Evolutionary conservation across 2,329 filamentous ascomycete genomes (phyloP).

Genomic region (Leptographium wingfieldii): DNA sequence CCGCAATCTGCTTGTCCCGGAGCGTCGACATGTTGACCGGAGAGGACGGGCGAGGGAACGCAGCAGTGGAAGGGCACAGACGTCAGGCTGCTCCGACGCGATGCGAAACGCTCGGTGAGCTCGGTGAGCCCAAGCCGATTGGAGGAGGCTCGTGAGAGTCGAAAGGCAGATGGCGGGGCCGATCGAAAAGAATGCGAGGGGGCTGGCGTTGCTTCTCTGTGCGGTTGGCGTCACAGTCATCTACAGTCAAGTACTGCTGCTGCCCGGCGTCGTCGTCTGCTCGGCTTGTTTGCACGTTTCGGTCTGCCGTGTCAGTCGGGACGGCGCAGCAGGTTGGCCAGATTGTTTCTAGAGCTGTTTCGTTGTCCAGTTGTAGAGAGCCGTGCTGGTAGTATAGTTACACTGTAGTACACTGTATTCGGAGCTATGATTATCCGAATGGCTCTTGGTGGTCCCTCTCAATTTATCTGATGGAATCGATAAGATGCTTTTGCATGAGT

Average conservation of each 20-base stretch:
- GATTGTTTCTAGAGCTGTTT: neutral
- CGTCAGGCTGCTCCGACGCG: neutral
- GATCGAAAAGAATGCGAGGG: neutral
- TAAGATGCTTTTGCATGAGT: neutral
- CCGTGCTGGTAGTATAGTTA: neutral
- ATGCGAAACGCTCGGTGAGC: neutral
- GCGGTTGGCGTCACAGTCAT: neutral
- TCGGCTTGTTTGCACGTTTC: neutral
- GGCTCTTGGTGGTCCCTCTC: neutral
- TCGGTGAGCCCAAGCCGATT: neutral
- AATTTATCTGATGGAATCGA: neutral
- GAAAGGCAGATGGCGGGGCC: neutral
- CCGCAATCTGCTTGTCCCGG: conserved; percentile 13
- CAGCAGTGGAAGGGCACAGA: neutral
- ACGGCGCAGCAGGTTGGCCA: neutral
- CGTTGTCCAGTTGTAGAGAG: neutral
- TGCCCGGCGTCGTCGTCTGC: neutral
- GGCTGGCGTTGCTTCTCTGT: neutral
- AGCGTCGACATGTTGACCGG: conserved; percentile 8
- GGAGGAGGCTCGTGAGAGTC: neutral
- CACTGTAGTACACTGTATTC: neutral
- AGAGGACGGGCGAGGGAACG: neutral
- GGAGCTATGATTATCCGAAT: neutral
- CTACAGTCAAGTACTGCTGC: neutral
- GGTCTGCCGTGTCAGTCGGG: neutral